A percentile compares a stretch with the other conserved stretches of the same genome.
These are phyloP conservation scores for Solanum lignicaule DNA, from an alignment of 257 asterid genomes.

Conservation along the genomic window DNA sequence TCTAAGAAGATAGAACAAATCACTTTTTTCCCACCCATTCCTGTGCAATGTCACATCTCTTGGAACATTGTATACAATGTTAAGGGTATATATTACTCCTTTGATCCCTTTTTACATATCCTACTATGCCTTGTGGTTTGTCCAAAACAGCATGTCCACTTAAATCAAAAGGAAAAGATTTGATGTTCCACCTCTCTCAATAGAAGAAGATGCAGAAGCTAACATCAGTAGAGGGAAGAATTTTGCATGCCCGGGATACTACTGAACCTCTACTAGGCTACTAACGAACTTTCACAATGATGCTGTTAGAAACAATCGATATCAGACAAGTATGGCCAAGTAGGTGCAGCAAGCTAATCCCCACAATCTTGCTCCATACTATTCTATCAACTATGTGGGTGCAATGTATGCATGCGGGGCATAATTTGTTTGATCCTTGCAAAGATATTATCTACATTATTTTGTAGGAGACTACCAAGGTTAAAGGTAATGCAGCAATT, in stretches of 20 bases:
- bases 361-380: background rate
- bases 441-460: background rate
- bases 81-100: background rate
- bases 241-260: background rate
- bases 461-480: background rate
- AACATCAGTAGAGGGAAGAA: background rate
- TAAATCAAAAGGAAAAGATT: background rate
- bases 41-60: background rate
- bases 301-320: background rate
- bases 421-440: background rate
- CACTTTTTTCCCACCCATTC: background rate
- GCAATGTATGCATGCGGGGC: background rate
- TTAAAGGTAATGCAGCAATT: background rate
- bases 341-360: background rate
- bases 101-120: background rate
- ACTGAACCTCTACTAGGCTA: background rate
- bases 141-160: background rate
- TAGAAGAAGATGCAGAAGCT: background rate
- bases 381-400: background rate
- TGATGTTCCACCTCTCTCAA: background rate
- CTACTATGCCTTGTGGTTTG: background rate
- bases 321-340: background rate
- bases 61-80: background rate
- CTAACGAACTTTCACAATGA: background rate
- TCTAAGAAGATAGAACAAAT: background rate